Conservation (phyloP, 1,284 basidiomycete genomes). For the Ceratobasidium papillatum region DNA sequence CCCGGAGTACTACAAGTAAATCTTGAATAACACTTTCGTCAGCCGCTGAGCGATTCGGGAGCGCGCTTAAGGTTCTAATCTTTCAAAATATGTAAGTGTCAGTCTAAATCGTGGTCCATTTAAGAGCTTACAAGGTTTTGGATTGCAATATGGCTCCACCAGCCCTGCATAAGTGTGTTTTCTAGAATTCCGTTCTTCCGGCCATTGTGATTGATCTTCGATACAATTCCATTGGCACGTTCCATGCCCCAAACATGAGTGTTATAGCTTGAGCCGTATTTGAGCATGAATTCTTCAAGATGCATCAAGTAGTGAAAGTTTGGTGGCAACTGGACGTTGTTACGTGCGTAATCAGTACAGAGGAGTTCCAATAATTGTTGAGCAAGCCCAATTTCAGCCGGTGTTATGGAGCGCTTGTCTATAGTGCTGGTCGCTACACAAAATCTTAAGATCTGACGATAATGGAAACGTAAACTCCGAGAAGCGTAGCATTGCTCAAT, state of each 20-base stretch:
- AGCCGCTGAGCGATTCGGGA: not conserved
- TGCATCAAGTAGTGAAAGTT: conserved; percentile 32
- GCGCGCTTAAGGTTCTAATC: not conserved
- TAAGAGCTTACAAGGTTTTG: conserved; percentile 15
- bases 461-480: conserved; percentile 10
- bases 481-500: conserved; percentile 1
- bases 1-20: not conserved
- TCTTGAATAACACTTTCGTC: not conserved
- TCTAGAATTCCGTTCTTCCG: not conserved
- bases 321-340: conserved; percentile 1
- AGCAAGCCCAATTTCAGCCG: conserved; percentile 6
- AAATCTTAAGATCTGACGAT: conserved; percentile 10
- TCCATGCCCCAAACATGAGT: conserved; percentile 28
- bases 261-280: conserved; percentile 15
- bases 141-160: not conserved
- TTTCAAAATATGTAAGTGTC: not conserved
- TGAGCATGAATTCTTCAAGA: conserved; percentile 21
- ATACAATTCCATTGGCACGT: conserved; percentile 4
- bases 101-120: not conserved
- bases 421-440: not conserved
- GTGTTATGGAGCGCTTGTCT: conserved; percentile 6
- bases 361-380: not conserved
- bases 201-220: conserved; percentile 18
- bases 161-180: conserved; percentile 9
- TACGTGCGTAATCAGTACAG: not conserved